Evolutionary conservation across 1,139 yeast genomes (phyloP).

Genomic region (Kodamaea fungicola): DNA sequence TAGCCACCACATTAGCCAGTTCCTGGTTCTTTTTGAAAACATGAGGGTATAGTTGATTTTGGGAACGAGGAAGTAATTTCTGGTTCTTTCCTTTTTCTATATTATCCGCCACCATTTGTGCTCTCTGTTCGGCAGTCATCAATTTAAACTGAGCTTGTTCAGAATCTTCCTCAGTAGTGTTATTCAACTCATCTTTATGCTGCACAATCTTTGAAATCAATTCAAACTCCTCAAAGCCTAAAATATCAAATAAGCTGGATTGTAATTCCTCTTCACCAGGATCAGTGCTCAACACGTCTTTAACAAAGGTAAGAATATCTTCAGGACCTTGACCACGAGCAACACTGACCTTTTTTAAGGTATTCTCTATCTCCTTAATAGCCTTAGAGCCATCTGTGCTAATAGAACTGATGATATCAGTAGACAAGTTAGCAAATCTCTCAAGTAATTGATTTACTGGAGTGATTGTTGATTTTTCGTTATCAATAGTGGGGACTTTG

Average conservation of each 20-base stretch:
- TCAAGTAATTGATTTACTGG: slow-evolving; percentile 26
- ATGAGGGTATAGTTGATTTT: slow-evolving; percentile 71
- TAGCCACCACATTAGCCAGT: slow-evolving; percentile 63
- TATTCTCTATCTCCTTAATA: slow-evolving; percentile 18
- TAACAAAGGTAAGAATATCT: slow-evolving; percentile 23
- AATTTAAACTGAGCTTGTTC: slow-evolving; percentile 15
- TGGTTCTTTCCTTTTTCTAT: slow-evolving; percentile 49
- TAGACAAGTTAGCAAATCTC: slow-evolving; percentile 30
- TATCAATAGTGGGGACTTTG: slow-evolving; percentile 32
- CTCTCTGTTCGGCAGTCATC: slow-evolving; percentile 56
- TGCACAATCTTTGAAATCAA: slow-evolving; percentile 65
- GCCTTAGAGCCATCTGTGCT: slow-evolving; percentile 14
- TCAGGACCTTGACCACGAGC: slow-evolving; percentile 23
- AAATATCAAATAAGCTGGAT: slow-evolving; percentile 64
- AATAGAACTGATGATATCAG: slow-evolving; percentile 31
- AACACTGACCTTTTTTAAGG: slow-evolving; percentile 26
- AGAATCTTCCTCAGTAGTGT: slow-evolving; percentile 1
- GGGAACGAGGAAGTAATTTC: slow-evolving; percentile 44
- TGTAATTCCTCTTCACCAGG: slow-evolving; percentile 61
- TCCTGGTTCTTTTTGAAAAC: slow-evolving; percentile 68
- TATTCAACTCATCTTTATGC: slow-evolving; percentile 31
- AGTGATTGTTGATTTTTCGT: slow-evolving; percentile 26
- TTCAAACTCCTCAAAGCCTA: slow-evolving; percentile 86
- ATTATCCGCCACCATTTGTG: slow-evolving; percentile 54
- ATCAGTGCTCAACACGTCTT: slow-evolving; percentile 18